phyloP scores from a whole-genome alignment of 306 rosid genomes.

The Cicer pinnatifidum region DNA sequence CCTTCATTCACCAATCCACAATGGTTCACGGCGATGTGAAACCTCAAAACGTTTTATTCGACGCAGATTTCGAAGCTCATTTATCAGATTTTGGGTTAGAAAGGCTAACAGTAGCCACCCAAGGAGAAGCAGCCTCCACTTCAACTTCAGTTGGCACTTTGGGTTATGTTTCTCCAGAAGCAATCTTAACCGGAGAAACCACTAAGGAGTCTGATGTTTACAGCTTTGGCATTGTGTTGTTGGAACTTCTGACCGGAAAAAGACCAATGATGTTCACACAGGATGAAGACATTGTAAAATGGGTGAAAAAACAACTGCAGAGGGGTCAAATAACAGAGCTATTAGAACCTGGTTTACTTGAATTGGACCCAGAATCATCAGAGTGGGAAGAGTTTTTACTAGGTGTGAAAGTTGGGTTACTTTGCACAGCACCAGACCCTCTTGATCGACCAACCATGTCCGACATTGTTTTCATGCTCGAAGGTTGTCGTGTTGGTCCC shows the following conservation, averaged over 20 bases:
- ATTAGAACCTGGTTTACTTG: constrained; percentile 87
- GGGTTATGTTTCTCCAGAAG: constrained; percentile 89
- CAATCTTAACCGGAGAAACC: constrained; percentile 71
- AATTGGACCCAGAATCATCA: constrained; percentile 91
- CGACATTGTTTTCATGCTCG: constrained; percentile 98
- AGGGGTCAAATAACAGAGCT: constrained; percentile 88
- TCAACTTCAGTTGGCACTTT: constrained; percentile 76
- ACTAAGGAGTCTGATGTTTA: constrained; percentile 89
- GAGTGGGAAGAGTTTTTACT: constrained; percentile 97
- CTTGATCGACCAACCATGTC: constrained; percentile 92
- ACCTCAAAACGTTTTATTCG: constrained; percentile 85
- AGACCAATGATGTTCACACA: constrained; percentile 88
- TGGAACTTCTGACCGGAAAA: constrained; percentile 86
- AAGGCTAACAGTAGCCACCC: constrained; percentile 53
- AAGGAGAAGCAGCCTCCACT: constrained; percentile 75
- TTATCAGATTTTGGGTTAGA: constrained; percentile 89
- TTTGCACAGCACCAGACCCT: constrained; percentile 93
- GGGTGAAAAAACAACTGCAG: constrained; percentile 92
- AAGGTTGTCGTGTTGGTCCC: constrained; percentile 93
- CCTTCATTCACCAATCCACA: constrained; percentile 80
- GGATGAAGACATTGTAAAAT: constrained; percentile 93
- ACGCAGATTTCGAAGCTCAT: constrained; percentile 96
- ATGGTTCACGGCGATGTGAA: constrained; percentile 79
- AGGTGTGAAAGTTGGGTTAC: constrained; percentile 91
- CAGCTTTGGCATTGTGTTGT: constrained; percentile 85